Conservation (phyloP, 176 grass and related monocot species). For the Ampelocalamus luodianensis region DNA sequence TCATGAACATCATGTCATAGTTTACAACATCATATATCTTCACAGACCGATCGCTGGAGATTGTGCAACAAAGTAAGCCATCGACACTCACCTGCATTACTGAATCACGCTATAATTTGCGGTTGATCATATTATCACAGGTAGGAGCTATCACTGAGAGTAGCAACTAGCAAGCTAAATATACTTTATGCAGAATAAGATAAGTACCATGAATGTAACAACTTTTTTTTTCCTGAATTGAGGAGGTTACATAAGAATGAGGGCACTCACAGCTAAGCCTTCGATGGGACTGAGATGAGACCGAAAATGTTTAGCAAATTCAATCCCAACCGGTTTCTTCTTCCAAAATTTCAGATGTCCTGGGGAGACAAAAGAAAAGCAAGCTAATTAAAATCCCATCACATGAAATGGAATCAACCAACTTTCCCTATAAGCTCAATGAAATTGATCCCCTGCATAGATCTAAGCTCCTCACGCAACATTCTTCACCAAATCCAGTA, state of each 20-base stretch:
- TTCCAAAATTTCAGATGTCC: constrained; percentile 98
- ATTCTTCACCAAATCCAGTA: background rate
- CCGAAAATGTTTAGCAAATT: constrained; percentile 98
- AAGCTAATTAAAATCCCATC: background rate
- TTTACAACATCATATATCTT: constrained; percentile 99
- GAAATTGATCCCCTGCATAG: background rate
- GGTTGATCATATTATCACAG: constrained; percentile 12
- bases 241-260: constrained; percentile 20
- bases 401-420: background rate
- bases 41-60: constrained; percentile 70
- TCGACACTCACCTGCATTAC: constrained; percentile 81
- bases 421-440: background rate
- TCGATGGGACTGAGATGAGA: constrained; percentile 97
- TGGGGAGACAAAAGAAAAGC: constrained; percentile 25
- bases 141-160: background rate
- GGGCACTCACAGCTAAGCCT: constrained; percentile 85
- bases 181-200: background rate
- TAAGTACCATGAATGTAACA: background rate
- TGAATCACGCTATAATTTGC: constrained; percentile 61
- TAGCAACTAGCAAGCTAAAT: constrained; percentile 25
- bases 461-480: background rate
- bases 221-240: background rate
- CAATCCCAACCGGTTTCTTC: constrained; percentile 83
- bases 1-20: constrained; percentile 99
- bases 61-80: constrained; percentile 95